phyloP scores from a whole-genome alignment of 345 rosid genomes.

The sweet orange (Citrus sinensis) region DNA sequence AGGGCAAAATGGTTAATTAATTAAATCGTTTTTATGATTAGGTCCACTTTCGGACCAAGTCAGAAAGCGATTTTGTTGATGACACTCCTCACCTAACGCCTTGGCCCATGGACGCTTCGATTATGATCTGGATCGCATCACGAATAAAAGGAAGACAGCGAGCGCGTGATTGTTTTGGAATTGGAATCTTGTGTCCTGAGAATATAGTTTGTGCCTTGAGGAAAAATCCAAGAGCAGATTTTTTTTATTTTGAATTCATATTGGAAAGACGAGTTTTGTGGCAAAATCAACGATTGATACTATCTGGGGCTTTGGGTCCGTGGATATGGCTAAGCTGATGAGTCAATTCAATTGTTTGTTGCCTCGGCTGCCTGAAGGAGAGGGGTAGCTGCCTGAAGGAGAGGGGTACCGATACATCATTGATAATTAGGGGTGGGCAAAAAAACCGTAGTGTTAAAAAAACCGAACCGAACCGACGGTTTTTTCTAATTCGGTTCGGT shows the following conservation, averaged over 20 bases:
- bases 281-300: constrained; percentile 47
- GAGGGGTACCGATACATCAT: too few relatives aligned
- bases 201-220: not conserved
- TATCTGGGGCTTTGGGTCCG: constrained; percentile 10
- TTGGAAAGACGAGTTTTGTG: constrained; percentile 25
- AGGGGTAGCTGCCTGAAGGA: too few relatives aligned
- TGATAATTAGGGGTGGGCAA: too few relatives aligned
- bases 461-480: too few relatives aligned
- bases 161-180: constrained; percentile 22
- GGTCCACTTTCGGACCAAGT: not conserved
- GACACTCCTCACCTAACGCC: constrained; percentile 18
- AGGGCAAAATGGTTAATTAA: not conserved
- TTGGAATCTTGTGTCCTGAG: not conserved
- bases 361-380: too few relatives aligned
- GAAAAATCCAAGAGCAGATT: constrained; percentile 27
- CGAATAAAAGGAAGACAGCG: constrained; percentile 18
- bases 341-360: too few relatives aligned
- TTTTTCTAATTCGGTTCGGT: too few relatives aligned
- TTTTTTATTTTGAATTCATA: constrained; percentile 24
- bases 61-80: constrained; percentile 10
- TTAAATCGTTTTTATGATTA: not conserved
- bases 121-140: constrained; percentile 6
- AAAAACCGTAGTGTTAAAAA: too few relatives aligned
- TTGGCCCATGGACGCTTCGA: not conserved
- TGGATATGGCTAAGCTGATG: not conserved